Base-by-base conservation (phyloP, 805 yeast genomes). In the Saccharomycopsis fodiens region DNA sequence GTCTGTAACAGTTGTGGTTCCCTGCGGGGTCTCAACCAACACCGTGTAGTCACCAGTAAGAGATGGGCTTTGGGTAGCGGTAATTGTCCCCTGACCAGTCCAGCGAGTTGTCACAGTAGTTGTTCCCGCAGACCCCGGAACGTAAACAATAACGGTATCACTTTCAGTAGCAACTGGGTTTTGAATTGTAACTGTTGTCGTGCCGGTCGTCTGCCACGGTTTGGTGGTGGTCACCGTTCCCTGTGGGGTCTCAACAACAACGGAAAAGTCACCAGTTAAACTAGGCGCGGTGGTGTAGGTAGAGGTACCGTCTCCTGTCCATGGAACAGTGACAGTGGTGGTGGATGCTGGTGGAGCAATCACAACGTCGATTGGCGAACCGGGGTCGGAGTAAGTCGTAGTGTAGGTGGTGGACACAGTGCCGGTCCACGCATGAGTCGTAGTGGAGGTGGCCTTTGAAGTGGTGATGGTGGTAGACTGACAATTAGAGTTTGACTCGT, bases 361-460 rank as follows among this genome's bases (percentile, higher is more conserved):
- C 20, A 29, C 25, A 16, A 44, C 42, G 10, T 27, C 20, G 25
- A 32, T 13, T 13, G 47, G 47, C 13, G 45, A 23, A 1, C 25
- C 17, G 7, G 47, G 47, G 45, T 44, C 29, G 4, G 47, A 25
- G 19, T 8, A 20, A 1, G 47, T 44, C 12, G 47, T 38, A 17
- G 47, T 44, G 2, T 12, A 25, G 22, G 29, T 29, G 5, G 42
- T 4, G 12, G 40, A 27, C 13, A 34, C 22, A 15, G 48, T 34
- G 12, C 37, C 40, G 15, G 44, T 35, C 48, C 48, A 46, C 8
- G 31, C 3, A n/a, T 17, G 19, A 23, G 46, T 42, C 15, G 38
- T 36, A 13, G 49, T 42, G 20, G 44, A 35, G 7, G 47, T 44
- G 10, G 42, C 12, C 12, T 16, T 21, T 12, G 36, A 27, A 39